phyloP scores from a whole-genome alignment of 2,329 filamentous ascomycete species.

The Diaporthe amygdali region DNA sequence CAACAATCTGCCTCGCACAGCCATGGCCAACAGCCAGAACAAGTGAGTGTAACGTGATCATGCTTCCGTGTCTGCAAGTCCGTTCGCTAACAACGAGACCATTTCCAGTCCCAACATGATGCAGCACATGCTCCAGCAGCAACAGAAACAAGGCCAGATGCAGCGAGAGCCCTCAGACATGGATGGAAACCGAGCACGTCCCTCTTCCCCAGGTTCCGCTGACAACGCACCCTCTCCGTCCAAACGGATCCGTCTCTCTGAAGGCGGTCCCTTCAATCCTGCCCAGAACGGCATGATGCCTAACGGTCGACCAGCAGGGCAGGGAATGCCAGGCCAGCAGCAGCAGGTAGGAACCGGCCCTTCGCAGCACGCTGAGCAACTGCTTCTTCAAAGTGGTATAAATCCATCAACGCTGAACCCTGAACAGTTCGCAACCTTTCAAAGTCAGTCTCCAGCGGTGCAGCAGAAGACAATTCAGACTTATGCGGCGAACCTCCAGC shows the following conservation, averaged over 20 bases:
- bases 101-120: constrained; percentile 67
- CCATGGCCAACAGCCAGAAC: constrained; percentile 79
- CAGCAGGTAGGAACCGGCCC: constrained; percentile 63
- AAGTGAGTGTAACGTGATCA: constrained; percentile 55
- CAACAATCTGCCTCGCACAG: constrained; percentile 73
- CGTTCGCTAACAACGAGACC: constrained; percentile 1
- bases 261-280: constrained; percentile 73
- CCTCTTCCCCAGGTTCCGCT: constrained; percentile 79
- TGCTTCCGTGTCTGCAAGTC: no score
- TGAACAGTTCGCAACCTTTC: constrained; percentile 74
- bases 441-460: constrained; percentile 59
- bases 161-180: constrained; percentile 86
- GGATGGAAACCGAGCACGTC: constrained; percentile 81
- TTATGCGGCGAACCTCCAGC: constrained; percentile 83
- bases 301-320: constrained; percentile 71
- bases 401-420: constrained; percentile 75
- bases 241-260: constrained; percentile 85
- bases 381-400: constrained; percentile 74
- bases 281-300: constrained; percentile 74
- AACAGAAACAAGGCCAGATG: constrained; percentile 76
- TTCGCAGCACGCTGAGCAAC: constrained; percentile 53
- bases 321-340: constrained; percentile 72
- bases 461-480: constrained; percentile 87
- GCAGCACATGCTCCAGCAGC: constrained; percentile 68
- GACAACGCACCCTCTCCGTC: constrained; percentile 93